A percentile compares a stretch with the other conserved stretches of the same genome.
These are phyloP conservation scores for Pythium chondricola DNA, from an alignment of 352 stramenopile genomes.

Conservation along the genomic window DNA sequence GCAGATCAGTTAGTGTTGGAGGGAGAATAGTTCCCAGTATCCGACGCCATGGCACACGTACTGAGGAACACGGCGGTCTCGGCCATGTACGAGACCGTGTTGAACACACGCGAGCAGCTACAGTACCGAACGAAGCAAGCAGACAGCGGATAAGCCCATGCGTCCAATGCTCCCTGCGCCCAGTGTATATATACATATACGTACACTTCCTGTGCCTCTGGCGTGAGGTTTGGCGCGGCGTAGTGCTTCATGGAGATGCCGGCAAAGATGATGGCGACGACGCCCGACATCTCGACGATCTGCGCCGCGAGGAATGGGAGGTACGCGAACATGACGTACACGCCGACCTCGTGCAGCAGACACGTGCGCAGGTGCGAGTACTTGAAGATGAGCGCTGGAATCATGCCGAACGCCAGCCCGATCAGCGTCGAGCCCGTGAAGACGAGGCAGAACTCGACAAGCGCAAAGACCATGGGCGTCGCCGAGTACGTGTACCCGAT, in stretches of 20 bases:
- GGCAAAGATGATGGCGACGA: slow-evolving; percentile 93
- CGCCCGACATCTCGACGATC: slow-evolving; percentile 81
- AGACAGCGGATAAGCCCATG: not conserved
- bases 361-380: slow-evolving; percentile 84
- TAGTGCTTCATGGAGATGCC: slow-evolving; percentile 91
- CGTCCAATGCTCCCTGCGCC: too few species aligned
- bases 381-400: slow-evolving; percentile 88
- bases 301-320: slow-evolving; percentile 70
- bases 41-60: slow-evolving; percentile 22
- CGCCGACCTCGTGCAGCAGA: slow-evolving; percentile 82
- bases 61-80: slow-evolving; percentile 92
- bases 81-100: slow-evolving; percentile 87
- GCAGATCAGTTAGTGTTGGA: too few species aligned
- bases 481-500: slow-evolving; percentile 84
- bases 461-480: slow-evolving; percentile 66
- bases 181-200: too few species aligned
- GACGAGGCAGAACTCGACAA: slow-evolving; percentile 88
- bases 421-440: slow-evolving; percentile 87
- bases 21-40: not conserved
- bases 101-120: slow-evolving; percentile 85
- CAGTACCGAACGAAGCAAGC: not conserved
- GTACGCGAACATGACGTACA: slow-evolving; percentile 87
- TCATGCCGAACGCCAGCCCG: slow-evolving; percentile 77
- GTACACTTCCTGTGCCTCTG: slow-evolving; percentile 76
- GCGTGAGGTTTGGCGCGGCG: slow-evolving; percentile 78